These are phyloP conservation scores for Ligustrum vulgare DNA, from an alignment of 257 asterid genomes.

Conservation along the genomic window DNA sequence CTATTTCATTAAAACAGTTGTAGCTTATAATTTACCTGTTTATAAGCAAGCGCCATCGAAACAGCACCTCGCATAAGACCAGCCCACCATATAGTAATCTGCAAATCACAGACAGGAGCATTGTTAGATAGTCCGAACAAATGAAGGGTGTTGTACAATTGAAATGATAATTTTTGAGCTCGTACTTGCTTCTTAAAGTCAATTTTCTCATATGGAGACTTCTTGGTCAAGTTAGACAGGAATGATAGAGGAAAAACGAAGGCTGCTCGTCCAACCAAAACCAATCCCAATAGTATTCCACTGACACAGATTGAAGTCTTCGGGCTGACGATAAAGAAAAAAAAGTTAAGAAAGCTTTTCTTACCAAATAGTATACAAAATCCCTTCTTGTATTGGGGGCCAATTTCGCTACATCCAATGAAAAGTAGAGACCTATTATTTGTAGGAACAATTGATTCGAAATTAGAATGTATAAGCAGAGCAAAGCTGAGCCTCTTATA, in stretches of 20 bases:
- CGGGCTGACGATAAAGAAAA: slow-evolving; percentile 50
- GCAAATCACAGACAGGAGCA: slow-evolving; percentile 26
- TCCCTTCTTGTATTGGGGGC: not conserved
- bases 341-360: not conserved
- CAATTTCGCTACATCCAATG: no score
- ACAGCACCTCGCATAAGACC: slow-evolving; percentile 99
- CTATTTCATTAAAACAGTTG: slow-evolving; percentile 2
- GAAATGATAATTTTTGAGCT: slow-evolving; percentile 15
- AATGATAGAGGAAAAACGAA: slow-evolving; percentile 91
- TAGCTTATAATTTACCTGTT: slow-evolving; percentile 55
- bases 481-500: not conserved
- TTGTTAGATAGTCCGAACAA: slow-evolving; percentile 11
- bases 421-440: not conserved
- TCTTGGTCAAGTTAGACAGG: slow-evolving; percentile 84
- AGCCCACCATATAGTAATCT: slow-evolving; percentile 98
- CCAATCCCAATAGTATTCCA: slow-evolving; percentile 82
- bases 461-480: no score
- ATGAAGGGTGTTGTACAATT: slow-evolving; percentile 4
- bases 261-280: slow-evolving; percentile 91
- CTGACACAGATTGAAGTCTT: slow-evolving; percentile 65
- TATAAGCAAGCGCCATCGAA: slow-evolving; percentile 99
- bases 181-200: slow-evolving; percentile 76
- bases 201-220: slow-evolving; percentile 56
- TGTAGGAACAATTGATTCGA: not conserved
- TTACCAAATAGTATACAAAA: not conserved